A percentile compares a stretch with the other conserved stretches of the same genome.
Evolutionary conservation across 495 filamentous ascomycete species (phyloP).

Genomic region (Chaetomium cochliodes): DNA sequence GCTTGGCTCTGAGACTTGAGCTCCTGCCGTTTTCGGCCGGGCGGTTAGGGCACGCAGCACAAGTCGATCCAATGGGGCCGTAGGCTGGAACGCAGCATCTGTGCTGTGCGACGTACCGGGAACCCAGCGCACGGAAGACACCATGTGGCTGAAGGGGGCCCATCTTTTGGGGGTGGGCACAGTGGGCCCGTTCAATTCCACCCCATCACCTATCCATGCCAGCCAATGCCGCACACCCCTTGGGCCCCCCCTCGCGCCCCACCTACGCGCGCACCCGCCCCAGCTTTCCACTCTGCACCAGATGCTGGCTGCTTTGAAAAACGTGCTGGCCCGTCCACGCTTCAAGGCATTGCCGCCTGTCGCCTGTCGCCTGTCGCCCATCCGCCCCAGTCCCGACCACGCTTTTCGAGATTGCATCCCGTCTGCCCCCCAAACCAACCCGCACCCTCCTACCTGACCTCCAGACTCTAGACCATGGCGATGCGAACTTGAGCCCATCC

Average conservation of each 20-base stretch:
- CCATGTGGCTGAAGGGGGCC: conserved; percentile 29
- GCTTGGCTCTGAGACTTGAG: neutral
- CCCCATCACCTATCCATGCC: no score
- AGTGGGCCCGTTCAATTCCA: conserved; percentile 8
- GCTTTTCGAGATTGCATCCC: conserved; percentile 25
- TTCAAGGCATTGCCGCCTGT: conserved; percentile 23
- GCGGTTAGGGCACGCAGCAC: conserved; percentile 12
- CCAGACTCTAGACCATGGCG: conserved; percentile 12
- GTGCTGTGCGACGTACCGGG: conserved; percentile 19
- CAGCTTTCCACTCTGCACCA: conserved; percentile 25
- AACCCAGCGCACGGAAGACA: conserved; percentile 25
- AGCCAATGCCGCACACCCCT: conserved; percentile 17
- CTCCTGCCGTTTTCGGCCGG: conserved; percentile 23
- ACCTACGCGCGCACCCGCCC: conserved; percentile 15
- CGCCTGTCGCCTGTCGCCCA: conserved; percentile 19
- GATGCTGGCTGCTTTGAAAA: conserved; percentile 37
- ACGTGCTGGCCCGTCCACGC: conserved; percentile 38
- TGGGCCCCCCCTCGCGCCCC: conserved; percentile 14
- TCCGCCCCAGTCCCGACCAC: conserved; percentile 11
- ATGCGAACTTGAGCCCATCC: conserved; percentile 4
- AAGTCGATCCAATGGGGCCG: neutral
- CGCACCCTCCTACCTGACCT: neutral
- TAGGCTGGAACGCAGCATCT: neutral
- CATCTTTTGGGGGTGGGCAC: conserved; percentile 19
- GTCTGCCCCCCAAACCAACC: conserved; percentile 16